Evolutionary conservation across 2,329 filamentous ascomycete genomes (phyloP).

Genomic region (Falciphora oryzae): DNA sequence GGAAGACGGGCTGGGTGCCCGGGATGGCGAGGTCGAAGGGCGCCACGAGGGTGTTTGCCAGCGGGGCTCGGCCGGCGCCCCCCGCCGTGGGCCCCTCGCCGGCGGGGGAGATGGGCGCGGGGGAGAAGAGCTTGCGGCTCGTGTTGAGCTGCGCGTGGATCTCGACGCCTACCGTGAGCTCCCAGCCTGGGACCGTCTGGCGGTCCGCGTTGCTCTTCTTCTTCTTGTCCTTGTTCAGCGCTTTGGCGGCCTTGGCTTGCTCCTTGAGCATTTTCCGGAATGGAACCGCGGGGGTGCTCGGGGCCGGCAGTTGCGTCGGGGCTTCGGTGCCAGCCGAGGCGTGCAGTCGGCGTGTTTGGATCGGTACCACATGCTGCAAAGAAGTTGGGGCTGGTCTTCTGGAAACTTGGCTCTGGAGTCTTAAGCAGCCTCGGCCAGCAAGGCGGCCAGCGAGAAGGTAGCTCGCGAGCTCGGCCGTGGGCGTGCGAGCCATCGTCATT

Average conservation of each 20-base stretch:
- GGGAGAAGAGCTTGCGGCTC: conserved; percentile 80
- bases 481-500: conserved; percentile 37
- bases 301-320: background rate
- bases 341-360: background rate
- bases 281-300: conserved; percentile 33
- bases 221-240: conserved; percentile 34
- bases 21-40: conserved; percentile 86
- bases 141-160: conserved; percentile 97
- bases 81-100: background rate
- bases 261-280: conserved; percentile 70
- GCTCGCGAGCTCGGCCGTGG: conserved; percentile 37
- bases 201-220: conserved; percentile 39
- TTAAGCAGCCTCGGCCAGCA: conserved; percentile 35
- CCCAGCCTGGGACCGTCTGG: conserved; percentile 66
- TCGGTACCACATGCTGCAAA: background rate
- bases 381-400: background rate
- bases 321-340: background rate
- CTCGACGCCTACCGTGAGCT: conserved; percentile 92
- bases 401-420: background rate
- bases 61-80: background rate
- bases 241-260: conserved; percentile 48
- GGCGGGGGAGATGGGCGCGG: conserved; percentile 39
- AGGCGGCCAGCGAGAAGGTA: conserved; percentile 44
- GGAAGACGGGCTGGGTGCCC: conserved; percentile 81
- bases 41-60: conserved; percentile 80